Evolutionary conservation across 441 rosid genomes (phyloP), one percentile per base, ranked within the genome.

Genomic region (Populus hybrid): DNA sequence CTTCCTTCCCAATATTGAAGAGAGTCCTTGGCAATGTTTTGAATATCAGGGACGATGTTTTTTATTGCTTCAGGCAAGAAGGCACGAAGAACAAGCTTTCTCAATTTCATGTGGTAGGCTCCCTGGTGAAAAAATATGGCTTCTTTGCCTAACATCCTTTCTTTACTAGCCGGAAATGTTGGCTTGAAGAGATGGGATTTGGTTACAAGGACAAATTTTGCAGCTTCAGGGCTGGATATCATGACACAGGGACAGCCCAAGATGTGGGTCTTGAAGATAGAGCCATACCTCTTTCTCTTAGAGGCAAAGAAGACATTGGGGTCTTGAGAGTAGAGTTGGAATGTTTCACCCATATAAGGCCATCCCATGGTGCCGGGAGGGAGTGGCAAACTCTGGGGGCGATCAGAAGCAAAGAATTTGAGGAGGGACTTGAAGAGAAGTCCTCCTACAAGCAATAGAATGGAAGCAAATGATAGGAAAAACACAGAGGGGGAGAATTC

Each of bases 41-140:
- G 93, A 66, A 96, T 81, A 67, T 87, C 86, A 1, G 93, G 73
- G 75, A 96, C 89, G 36, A 79, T 87, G 77, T 67, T 74, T 70
- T 88, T 82, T 82, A 90, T 90, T 0, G 97, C 73, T 42, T 90
- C 91, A 1, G 99, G 98, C 83, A 83, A 81, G 89, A 96, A 93
- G 45, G 98, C 95, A 3, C 97, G 94, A 21, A 92, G 97, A 76
- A 96, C 97, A 74, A 96, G 97, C 84, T 90, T 96, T 80, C 99
- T 84, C 68, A 96, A 73, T 76, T 93, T 88, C 76, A 85, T 56
- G 74, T 96, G 99, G 77, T 94, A 96, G 23, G 92, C 91, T 56
- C 98, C 99, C 79, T 93, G 97, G 84, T 89, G 94, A 76, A 96
- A 96, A 86, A 96, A 96, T 78, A 94, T 91, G 50, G 99, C 99